phyloP scores from a whole-genome alignment of 352 stramenopile genomes.

The Globisporangium cystogenes region DNA sequence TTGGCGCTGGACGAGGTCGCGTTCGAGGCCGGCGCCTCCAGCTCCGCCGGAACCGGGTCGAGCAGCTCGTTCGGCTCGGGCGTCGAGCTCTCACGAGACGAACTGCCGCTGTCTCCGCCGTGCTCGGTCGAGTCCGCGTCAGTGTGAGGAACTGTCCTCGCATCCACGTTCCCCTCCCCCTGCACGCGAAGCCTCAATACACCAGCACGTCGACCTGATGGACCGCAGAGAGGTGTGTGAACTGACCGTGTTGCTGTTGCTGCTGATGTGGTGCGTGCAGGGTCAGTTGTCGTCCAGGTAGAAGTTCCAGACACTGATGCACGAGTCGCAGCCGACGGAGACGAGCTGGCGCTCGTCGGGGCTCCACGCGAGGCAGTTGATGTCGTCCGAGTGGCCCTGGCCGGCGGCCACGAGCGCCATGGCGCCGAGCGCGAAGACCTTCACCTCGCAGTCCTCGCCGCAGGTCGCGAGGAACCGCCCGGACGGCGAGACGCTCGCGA shows the following conservation, averaged over 20 bases:
- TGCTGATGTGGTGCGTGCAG: no score
- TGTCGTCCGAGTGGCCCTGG: conserved; percentile 61
- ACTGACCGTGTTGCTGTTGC: not conserved
- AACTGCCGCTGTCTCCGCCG: not conserved
- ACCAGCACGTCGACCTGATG: no score
- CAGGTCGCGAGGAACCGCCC: conserved; percentile 75
- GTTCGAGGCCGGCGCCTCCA: conserved; percentile 28
- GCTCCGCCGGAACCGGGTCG: not conserved
- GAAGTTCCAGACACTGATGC: conserved; percentile 91
- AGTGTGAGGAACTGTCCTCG: no score
- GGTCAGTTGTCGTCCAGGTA: conserved; percentile 34
- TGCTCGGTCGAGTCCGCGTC: not conserved
- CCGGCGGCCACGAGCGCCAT: conserved; percentile 44
- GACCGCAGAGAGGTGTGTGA: not conserved
- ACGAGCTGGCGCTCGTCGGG: conserved; percentile 90
- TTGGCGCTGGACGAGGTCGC: conserved; percentile 72
- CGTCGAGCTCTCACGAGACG: no score
- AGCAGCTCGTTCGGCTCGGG: no score
- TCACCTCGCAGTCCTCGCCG: conserved; percentile 79
- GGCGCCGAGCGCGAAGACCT: conserved; percentile 60
- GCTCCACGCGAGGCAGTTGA: conserved; percentile 82
- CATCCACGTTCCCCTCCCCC: no score
- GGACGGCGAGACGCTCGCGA: conserved; percentile 51
- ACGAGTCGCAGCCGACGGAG: conserved; percentile 84
- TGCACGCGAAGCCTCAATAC: no score